Evolutionary conservation across 2,329 filamentous ascomycete species (phyloP), one percentile per base, ranked within the genome.

Genomic region (Drechslerella dactyloides): DNA sequence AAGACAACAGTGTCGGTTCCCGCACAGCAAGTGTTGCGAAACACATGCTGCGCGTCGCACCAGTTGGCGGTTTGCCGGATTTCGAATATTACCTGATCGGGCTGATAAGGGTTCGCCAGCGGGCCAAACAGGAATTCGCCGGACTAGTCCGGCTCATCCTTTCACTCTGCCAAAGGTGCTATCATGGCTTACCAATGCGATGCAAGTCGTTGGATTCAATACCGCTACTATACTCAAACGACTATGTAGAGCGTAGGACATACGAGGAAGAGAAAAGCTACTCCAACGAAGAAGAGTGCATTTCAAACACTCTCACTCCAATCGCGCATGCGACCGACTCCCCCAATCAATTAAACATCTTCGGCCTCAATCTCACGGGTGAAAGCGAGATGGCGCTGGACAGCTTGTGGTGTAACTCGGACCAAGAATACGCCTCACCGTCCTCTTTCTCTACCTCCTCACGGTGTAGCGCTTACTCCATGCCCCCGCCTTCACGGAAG

Each of bases 21-120:
- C 10, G 24, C 8, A 57, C 51, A 2, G n/a, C 30, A 24, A 57
- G 17, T 37, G 42, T 42, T 15, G 48, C 60, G 17, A 56, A 64
- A 42, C 24, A 30, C 11, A 64, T 56, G 60, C 42, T 64, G 6
- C 24, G 60, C 17, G 35, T 33, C 4, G 60, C 24, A 11, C 13
- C 23, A 8, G 13, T 64, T 6, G 50, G 8, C 17, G 55, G 23
- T 19, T 24, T 64, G 2, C 10, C 7, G 2, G 60, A 64, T 40
- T 50, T 56, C 30, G 60, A 64, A 50, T 17, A 17, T 15, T 64
- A 64, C 24, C 37, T 64, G 11, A 50, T 56, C 42, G 60, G 60
- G 1, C 13, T 64, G n/a, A 51, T 51, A 1, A 64, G 56, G 42
- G 42, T 64, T 11, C 60, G 55, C 21, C 1, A 56, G 11, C 37